phyloP scores from a whole-genome alignment of 2,329 filamentous ascomycete genomes.

The Gaeumannomyces sp. region DNA sequence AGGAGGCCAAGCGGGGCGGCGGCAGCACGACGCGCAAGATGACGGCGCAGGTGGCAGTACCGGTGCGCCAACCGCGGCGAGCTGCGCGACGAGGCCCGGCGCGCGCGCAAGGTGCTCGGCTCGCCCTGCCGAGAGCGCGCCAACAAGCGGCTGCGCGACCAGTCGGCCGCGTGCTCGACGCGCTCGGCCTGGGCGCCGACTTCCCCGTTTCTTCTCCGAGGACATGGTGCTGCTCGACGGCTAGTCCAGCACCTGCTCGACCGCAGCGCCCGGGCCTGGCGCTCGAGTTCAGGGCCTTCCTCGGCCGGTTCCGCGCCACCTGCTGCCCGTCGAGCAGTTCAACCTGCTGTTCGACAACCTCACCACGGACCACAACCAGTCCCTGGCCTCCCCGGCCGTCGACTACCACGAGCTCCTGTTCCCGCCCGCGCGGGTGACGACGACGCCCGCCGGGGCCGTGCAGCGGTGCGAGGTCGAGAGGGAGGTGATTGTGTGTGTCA shows the following conservation, averaged over 20 bases:
- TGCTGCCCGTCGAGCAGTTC: constrained; percentile 7
- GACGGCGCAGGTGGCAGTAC: neutral
- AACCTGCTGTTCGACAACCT: neutral
- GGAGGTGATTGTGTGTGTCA: constrained; percentile 8
- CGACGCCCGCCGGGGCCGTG: neutral
- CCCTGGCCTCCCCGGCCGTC: neutral
- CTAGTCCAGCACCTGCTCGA: neutral
- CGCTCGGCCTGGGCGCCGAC: constrained; percentile 1
- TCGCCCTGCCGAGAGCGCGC: neutral
- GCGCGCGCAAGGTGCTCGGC: neutral
- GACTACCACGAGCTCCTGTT: constrained; percentile 3
- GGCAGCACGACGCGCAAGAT: neutral
- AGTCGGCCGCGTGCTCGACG: neutral
- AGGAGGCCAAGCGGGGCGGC: neutral
- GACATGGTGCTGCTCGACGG: constrained; percentile 7
- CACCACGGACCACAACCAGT: neutral
- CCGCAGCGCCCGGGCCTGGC: neutral
- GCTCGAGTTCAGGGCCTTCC: neutral
- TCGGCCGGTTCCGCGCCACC: constrained; percentile 1
- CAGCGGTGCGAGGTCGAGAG: neutral
- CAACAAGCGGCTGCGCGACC: constrained; percentile 1
- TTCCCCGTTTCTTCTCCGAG: constrained; percentile 6
- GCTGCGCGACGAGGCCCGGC: constrained; percentile 1
- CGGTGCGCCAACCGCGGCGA: constrained; percentile 1
- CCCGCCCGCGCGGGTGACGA: neutral